A percentile compares a stretch with the other conserved stretches of the same genome.
phyloP scores from a whole-genome alignment of 2,329 filamentous ascomycete genomes.

The Myriosclerotinia duriaeana region DNA sequence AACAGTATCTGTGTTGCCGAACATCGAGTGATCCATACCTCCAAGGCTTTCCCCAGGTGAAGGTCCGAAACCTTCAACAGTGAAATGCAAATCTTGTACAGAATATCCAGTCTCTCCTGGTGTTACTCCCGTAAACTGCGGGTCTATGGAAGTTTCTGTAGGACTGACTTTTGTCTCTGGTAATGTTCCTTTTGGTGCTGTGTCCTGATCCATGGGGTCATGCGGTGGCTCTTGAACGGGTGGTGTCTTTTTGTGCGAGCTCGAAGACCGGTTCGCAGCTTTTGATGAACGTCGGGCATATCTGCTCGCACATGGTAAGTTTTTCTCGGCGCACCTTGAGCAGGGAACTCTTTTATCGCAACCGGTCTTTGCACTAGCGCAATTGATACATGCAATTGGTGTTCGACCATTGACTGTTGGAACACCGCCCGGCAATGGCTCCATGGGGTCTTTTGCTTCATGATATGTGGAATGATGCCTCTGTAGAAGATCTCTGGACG shows the following conservation, averaged over 20 bases:
- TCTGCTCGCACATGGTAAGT: constrained; percentile 49
- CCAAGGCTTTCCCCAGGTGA: constrained; percentile 15
- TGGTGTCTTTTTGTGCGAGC: constrained; percentile 22
- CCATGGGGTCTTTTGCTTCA: constrained; percentile 50
- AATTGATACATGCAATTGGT: constrained; percentile 52
- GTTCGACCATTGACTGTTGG: constrained; percentile 45
- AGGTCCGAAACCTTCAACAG: constrained; percentile 16
- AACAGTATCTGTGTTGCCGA: constrained; percentile 24
- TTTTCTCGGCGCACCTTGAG: constrained; percentile 51
- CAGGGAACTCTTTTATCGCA: constrained; percentile 53
- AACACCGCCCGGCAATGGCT: constrained; percentile 45
- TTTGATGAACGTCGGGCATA: constrained; percentile 54
- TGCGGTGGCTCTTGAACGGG: constrained; percentile 19
- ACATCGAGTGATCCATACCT: constrained; percentile 19
- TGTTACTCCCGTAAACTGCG: constrained; percentile 17
- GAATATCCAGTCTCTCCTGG: constrained; percentile 2
- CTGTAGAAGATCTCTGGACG: constrained; percentile 49
- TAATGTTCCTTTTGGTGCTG: constrained; percentile 6
- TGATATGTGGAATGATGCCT: constrained; percentile 54
- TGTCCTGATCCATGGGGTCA: constrained; percentile 23
- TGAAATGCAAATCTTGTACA: constrained; percentile 18
- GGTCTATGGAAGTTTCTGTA: background rate
- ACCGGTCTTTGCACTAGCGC: constrained; percentile 52
- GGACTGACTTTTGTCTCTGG: constrained; percentile 3
- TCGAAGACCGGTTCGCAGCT: constrained; percentile 29